These are phyloP conservation scores for Brassica balearica DNA, from an alignment of 441 rosid genomes.

Conservation along the genomic window DNA sequence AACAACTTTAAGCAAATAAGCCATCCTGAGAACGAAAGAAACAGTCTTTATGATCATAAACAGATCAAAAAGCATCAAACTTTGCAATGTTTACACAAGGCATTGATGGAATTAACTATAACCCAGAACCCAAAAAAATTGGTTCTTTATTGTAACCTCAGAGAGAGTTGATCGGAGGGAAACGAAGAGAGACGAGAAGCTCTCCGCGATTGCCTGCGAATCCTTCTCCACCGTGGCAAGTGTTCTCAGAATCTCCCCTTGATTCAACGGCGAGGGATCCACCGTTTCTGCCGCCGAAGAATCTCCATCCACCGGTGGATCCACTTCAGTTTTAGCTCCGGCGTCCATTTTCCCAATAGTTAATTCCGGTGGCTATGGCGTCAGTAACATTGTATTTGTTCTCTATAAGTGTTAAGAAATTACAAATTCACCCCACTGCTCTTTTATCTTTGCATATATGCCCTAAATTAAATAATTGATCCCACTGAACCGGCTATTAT, in stretches of 20 bases:
- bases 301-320: conserved; percentile 23
- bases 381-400: neutral
- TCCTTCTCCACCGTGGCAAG: conserved; percentile 78
- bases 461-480: neutral
- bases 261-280: conserved; percentile 39
- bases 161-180: conserved; percentile 83
- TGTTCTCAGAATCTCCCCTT: conserved; percentile 54
- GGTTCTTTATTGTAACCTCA: conserved; percentile 53
- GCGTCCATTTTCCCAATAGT: conserved; percentile 43
- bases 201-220: conserved; percentile 78
- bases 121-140: neutral
- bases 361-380: conserved; percentile 14
- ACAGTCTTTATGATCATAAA: neutral
- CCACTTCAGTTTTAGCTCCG: conserved; percentile 20
- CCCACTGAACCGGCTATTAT: neutral
- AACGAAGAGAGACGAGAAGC: conserved; percentile 78
- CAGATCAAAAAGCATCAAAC: neutral
- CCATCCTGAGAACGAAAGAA: neutral
- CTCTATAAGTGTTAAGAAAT: neutral
- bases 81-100: neutral
- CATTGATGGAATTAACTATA: neutral
- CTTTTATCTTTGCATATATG: neutral
- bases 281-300: conserved; percentile 22
- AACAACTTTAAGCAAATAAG: neutral
- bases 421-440: neutral